Conservation (phyloP, 345 rosid species). For the Turnera subulata region DNA sequence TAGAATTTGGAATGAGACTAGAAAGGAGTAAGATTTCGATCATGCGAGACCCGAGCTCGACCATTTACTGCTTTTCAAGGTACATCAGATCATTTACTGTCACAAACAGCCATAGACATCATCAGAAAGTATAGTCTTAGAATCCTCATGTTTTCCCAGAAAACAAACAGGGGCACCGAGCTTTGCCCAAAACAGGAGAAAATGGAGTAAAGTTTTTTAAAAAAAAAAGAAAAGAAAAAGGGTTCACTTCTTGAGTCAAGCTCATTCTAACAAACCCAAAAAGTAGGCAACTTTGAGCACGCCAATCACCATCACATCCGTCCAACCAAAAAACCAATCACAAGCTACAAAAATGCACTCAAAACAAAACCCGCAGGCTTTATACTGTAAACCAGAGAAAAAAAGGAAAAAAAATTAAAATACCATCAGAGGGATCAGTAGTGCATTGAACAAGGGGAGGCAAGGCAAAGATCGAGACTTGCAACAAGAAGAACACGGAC, state of each 20-base stretch:
- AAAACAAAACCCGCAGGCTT: too few species aligned
- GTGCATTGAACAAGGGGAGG: slow-evolving; percentile 26
- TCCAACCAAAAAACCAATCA: neutral
- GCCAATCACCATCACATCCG: slow-evolving; percentile 10
- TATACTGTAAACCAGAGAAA: neutral
- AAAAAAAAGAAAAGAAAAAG: neutral
- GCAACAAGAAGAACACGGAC: slow-evolving; percentile 7
- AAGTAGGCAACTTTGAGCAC: slow-evolving; percentile 7
- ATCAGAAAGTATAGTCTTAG: neutral
- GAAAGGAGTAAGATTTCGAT: neutral
- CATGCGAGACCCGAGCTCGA: neutral
- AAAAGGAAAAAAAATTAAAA: neutral
- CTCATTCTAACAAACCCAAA: slow-evolving; percentile 1
- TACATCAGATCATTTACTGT: too few species aligned
- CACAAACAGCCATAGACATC: neutral
- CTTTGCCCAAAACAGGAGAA: slow-evolving; percentile 3
- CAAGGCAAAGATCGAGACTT: slow-evolving; percentile 17
- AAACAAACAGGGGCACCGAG: slow-evolving; percentile 25
- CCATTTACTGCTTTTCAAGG: neutral
- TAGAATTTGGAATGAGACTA: neutral
- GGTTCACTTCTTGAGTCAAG: slow-evolving; percentile 9
- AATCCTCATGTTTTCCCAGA: slow-evolving; percentile 24
- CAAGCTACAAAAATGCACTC: too few species aligned
- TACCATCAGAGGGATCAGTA: slow-evolving; percentile 48
- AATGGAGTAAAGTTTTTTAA: too few species aligned